Evolutionary conservation across 225 moss, liverwort and hornwort genomes (phyloP), one percentile per base, ranked within the genome.

Genomic region (Antitrichia curtipendula): DNA sequence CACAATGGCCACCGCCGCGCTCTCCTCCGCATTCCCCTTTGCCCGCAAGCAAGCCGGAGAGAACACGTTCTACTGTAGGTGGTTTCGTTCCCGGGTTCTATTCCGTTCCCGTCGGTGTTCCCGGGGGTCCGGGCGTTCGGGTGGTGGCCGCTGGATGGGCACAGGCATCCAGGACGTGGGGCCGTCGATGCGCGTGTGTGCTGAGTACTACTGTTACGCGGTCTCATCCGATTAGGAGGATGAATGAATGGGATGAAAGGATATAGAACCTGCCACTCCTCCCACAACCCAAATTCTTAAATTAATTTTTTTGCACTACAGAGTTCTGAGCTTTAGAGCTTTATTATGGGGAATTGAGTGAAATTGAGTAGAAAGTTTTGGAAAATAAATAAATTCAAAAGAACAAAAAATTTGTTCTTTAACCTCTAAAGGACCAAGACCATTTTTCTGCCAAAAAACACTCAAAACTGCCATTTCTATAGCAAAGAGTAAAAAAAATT

Each of bases 71-170:
- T 5, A n/a, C n/a, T n/a, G n/a, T n/a, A 22, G 27, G 18, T 7
- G 59, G 40, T 28, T 29, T 29, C 41, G 59, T 60, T 78, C 84
- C 34, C 84, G n/a, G 6, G 77, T 60, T 60, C 79, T 22, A 57
- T 80, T 49, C 59, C n/a, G 77, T 86, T 86, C 85, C 64, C 53
- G 32, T 53, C 40, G 12, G 58, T 40, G 88, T 84, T 83, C 83
- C 87, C 28, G 54, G 68, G 32, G 40, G 21, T 60, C 17, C 16
- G 68, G 75, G 49, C 54, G 15, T 66, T 80, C 65, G 61, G 49
- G 86, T 88, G 86, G 91, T 80, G 52, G 83, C 89, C 89, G 88
- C 90, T 83, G 52, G 90, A 91, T 90, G 85, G 54, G 89, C 90
- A 6, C 80, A 36, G 4, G 21, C 69, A 13, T 74, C 88, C 34